Evolutionary conservation across 2,329 filamentous ascomycete species (phyloP), one percentile per base, ranked within the genome.

Genomic region (Hirsutella thompsonii): DNA sequence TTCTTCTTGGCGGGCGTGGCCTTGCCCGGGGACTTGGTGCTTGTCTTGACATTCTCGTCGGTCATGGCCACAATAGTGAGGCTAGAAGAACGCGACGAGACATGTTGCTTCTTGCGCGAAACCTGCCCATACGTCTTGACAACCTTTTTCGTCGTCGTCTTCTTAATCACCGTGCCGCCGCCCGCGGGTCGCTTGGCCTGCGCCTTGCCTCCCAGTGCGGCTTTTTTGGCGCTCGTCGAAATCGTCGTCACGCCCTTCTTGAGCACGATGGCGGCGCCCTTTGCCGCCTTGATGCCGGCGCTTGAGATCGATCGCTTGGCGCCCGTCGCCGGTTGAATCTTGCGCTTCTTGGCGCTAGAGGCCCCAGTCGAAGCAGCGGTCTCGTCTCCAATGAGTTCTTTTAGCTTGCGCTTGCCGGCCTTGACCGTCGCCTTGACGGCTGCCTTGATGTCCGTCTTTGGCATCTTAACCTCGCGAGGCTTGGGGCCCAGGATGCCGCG

Each of bases 401-500:
- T 68, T 3, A 75, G 54, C 60, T 78, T 79, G 44, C 74, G 63
- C 60, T 79, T 79, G 37, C 68, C 64, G 4, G 64, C 62, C 52
- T 68, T 73, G 36, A 37, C 21, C 9, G 36, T 58, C 23, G 54
- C 57, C 51, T 66, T 66, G 49, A 58, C 57, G 3, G 50, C 52
- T 20, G 55, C 58, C 49, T 64, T 66, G 38, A 62, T 42, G 37
- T 59, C 62, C 23, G 67, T 60, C 52, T 72, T 73, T 32, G 64
- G 56, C 0, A 60, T 55, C 55, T 73, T 76, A 41, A 68, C 63
- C 47, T 74, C 73, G 49, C 74, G 72, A 20, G 72, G 69, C 53
- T 74, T 76, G 8, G 77, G 77, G 0, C 77, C 77, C 29, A 81
- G 62, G 18, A 81, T 69, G 34, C 77, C 77, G 42, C 77, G 73